These are phyloP conservation scores for Penicillium crystallinum DNA, from an alignment of 495 filamentous ascomycete genomes.

Conservation along the genomic window DNA sequence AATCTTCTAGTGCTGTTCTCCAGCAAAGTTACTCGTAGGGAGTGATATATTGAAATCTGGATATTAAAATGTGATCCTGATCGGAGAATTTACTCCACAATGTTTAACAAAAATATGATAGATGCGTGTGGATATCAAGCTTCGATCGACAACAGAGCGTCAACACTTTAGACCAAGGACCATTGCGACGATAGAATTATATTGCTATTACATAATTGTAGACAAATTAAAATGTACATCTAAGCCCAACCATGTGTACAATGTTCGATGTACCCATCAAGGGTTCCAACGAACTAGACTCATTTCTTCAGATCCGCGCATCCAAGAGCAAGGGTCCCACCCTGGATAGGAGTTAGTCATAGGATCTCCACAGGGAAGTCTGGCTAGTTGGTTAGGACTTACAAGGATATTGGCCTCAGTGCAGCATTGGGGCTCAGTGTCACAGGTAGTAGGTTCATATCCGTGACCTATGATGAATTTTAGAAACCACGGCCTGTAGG, in stretches of 20 bases:
- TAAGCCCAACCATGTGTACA: too few species aligned
- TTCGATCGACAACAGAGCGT: too few species aligned
- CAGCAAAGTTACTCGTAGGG: too few species aligned
- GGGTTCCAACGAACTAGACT: neutral
- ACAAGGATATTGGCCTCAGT: conserved; percentile 34
- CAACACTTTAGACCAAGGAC: too few species aligned
- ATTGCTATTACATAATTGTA: neutral
- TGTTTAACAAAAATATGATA: too few species aligned
- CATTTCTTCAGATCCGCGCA: conserved; percentile 1
- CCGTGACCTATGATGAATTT: conserved; percentile 21
- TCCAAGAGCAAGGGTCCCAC: conserved; percentile 4
- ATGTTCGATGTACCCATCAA: neutral
- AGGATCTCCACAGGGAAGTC: too few species aligned
- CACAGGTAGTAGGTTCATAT: conserved; percentile 20
- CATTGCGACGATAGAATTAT: conserved; percentile 15
- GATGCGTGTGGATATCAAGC: too few species aligned
- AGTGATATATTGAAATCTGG: too few species aligned
- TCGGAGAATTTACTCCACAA: too few species aligned
- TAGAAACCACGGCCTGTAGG: neutral
- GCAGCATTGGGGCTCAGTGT: conserved; percentile 28
- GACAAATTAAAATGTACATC: neutral
- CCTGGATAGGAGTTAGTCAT: neutral
- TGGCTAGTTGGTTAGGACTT: conserved; percentile 1
- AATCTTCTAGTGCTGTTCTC: too few species aligned
- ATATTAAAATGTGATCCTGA: too few species aligned